phyloP scores from a whole-genome alignment of 1,139 yeast species.

The Saccharomyces hybrid region DNA sequence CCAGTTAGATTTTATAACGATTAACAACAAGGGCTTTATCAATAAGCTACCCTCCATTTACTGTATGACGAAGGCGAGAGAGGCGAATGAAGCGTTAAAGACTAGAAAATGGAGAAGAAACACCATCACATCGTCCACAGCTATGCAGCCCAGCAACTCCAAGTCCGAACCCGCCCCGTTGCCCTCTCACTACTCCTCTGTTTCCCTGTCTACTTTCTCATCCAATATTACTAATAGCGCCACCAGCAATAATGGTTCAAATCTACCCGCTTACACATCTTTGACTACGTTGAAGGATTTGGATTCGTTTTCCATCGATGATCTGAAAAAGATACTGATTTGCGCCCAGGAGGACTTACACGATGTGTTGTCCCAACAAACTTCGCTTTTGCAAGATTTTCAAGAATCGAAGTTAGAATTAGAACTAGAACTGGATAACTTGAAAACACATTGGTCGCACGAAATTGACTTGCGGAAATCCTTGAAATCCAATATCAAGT shows the following conservation, averaged over 20 bases:
- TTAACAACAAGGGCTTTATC: slow-evolving; percentile 40
- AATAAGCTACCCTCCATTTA: slow-evolving; percentile 41
- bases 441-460: slow-evolving; percentile 30
- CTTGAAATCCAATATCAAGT: slow-evolving; percentile 28
- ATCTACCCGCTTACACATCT: slow-evolving; percentile 21
- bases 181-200: slow-evolving; percentile 1
- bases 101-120: slow-evolving; percentile 18
- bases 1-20: slow-evolving; percentile 50
- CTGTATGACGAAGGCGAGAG: slow-evolving; percentile 36
- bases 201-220: background rate
- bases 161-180: background rate
- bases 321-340: slow-evolving; percentile 27
- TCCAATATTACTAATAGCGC: background rate
- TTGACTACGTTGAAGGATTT: slow-evolving; percentile 26
- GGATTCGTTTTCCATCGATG: slow-evolving; percentile 27
- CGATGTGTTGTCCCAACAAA: slow-evolving; percentile 27
- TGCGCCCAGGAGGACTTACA: slow-evolving; percentile 32
- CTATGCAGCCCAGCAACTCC: background rate
- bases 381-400: slow-evolving; percentile 24
- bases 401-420: slow-evolving; percentile 25
- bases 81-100: slow-evolving; percentile 5
- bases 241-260: background rate
- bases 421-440: slow-evolving; percentile 25
- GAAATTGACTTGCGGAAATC: slow-evolving; percentile 29
- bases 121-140: slow-evolving; percentile 2